A percentile compares a stretch with the other conserved stretches of the same genome.
Conservation (phyloP, 805 yeast species). For the Candida sakaeoensis region DNA sequence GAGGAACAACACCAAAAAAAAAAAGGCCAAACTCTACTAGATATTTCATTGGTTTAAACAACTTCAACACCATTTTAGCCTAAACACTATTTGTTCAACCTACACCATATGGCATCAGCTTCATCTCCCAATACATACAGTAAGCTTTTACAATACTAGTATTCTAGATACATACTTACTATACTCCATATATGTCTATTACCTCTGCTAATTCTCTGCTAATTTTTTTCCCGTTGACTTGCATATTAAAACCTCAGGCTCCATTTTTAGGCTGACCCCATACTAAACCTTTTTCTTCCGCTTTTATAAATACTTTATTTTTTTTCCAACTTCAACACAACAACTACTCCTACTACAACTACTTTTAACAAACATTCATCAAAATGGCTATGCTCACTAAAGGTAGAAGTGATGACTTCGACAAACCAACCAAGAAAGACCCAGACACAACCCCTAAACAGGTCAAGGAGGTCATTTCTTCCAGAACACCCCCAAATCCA, state of each 20-base stretch:
- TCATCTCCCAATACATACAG: too few relatives aligned
- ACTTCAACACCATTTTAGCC: too few relatives aligned
- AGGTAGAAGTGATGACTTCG: background rate
- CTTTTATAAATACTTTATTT: background rate
- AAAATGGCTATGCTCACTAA: slow-evolving; percentile 9
- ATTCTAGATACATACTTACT: too few relatives aligned
- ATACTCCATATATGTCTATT: too few relatives aligned
- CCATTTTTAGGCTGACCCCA: background rate
- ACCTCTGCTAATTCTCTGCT: too few relatives aligned
- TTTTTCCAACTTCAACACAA: background rate
- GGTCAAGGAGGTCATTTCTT: slow-evolving; percentile 18
- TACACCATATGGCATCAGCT: too few relatives aligned
- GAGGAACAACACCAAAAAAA: too few relatives aligned
- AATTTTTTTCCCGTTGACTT: too few relatives aligned
- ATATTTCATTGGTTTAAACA: background rate
- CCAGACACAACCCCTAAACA: slow-evolving; percentile 11
- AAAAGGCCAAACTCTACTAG: too few relatives aligned
- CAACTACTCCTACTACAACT: background rate
- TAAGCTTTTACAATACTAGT: too few relatives aligned
- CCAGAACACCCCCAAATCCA: slow-evolving; percentile 24
- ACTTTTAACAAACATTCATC: background rate
- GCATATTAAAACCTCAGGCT: background rate
- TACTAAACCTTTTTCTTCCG: background rate
- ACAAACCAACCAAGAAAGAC: slow-evolving; percentile 8
- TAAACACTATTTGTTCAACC: too few relatives aligned